Base-by-base conservation (phyloP, 2,329 filamentous ascomycete species). In the Monilinia fructigena region DNA sequence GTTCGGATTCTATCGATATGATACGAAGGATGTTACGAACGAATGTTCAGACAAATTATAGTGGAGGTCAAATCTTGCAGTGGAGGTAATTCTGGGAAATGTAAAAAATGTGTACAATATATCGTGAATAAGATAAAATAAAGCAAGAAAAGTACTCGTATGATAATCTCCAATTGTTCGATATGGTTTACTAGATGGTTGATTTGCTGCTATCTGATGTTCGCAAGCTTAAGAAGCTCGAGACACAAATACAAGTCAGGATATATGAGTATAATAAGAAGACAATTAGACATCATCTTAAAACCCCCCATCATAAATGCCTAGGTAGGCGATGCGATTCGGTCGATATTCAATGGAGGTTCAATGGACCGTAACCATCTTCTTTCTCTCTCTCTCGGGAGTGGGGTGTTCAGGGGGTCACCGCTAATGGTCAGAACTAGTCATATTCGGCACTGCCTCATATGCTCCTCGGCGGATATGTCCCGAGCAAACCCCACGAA, bases 61-160 rank as follows among this genome's bases (percentile, higher is more conserved):
- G 38, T 60, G 28, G 10, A 50, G 45, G 45, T 50, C 28, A 26
- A 50, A 50, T 20, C 11, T 20, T 20, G 58, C 58, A 14, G 16
- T 50, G 58, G 58, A 50, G 16, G 12, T 50, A 60, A 60, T 60
- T 38, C n/a, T 38, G 58, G 45, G 28, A 50, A 31, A 38, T 50
- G 14, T 50, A 31, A 26, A 38, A 26, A 20, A 50, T 58, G n/a
- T 55, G 35, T 55, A 55, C 14, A 58, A 26, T 58, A 26, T 58
- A 50, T 35, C 45, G 23, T 38, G 16, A 18, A 38, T 7, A 31
- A 50, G n/a, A 50, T 48, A 31, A 12, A 26, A 26, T 12, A 31
- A 7, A 50, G 3, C 14, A 18, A 48, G 31, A 12, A 47, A 59
- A 16, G 14, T 7, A 4, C 4, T 16, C 12, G 16, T 12, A 20